Percentiles rank a stretch among this genome's conserved stretches.
Evolutionary conservation across 768 basidiomycete species (phyloP).

Genomic region (Plicaturopsis crispa): DNA sequence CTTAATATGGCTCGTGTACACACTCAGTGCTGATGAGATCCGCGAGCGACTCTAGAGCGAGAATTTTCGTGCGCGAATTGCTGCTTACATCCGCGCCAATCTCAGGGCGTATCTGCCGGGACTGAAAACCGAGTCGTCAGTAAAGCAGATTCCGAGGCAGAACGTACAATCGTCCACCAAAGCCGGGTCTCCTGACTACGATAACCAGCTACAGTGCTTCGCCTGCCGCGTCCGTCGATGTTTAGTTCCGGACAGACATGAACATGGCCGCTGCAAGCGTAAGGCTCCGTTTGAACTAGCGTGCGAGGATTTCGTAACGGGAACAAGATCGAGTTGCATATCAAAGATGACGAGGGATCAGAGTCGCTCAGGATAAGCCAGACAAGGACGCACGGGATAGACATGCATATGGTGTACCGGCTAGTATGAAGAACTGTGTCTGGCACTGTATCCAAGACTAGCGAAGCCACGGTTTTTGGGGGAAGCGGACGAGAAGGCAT

Average conservation of each 20-base stretch:
- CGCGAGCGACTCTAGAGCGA: slow-evolving; percentile 12
- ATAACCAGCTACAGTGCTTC: slow-evolving; percentile 5
- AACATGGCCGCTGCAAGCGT: slow-evolving; percentile 23
- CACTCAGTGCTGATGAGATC: slow-evolving; percentile 23
- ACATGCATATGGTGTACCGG: too few relatives aligned
- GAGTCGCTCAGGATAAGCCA: too few relatives aligned
- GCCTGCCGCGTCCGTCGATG: slow-evolving; percentile 19
- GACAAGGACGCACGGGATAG: too few relatives aligned
- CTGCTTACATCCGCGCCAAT: slow-evolving; percentile 23
- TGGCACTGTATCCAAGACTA: too few relatives aligned
- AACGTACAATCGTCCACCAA: slow-evolving; percentile 25
- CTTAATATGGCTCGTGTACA: slow-evolving; percentile 22
- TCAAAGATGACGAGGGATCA: too few relatives aligned
- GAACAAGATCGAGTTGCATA: too few relatives aligned
- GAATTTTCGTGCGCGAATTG: slow-evolving; percentile 19
- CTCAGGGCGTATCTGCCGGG: slow-evolving; percentile 24
- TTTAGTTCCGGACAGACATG: slow-evolving; percentile 12
- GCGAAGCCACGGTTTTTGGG: too few relatives aligned
- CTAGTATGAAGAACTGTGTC: too few relatives aligned
- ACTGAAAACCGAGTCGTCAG: slow-evolving; percentile 15
- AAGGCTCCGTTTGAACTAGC: slow-evolving; percentile 17
- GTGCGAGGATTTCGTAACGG: slow-evolving; percentile 12
- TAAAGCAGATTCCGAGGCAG: slow-evolving; percentile 17
- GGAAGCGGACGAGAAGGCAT: too few relatives aligned
- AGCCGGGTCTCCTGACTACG: slow-evolving; percentile 17